phyloP scores from a whole-genome alignment of 352 stramenopile genomes.

The Phytophthora pisi region DNA sequence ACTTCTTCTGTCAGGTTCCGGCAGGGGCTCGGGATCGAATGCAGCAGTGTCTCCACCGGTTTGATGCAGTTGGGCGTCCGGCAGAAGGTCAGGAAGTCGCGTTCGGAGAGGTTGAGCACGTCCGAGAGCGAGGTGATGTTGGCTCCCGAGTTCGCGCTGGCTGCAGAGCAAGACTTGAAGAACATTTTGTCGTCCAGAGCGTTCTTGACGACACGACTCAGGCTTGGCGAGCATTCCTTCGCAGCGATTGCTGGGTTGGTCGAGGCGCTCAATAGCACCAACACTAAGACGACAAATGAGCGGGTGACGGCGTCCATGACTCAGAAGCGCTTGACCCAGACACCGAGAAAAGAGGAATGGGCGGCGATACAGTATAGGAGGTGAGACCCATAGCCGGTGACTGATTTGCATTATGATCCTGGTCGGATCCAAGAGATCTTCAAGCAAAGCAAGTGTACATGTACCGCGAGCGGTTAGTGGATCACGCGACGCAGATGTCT shows the following conservation, averaged over 20 bases:
- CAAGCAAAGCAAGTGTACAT: too few relatives aligned
- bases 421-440: too few relatives aligned
- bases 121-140: background rate
- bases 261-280: background rate
- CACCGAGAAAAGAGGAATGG: background rate
- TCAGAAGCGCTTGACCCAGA: background rate
- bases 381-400: too few relatives aligned
- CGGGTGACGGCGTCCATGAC: background rate
- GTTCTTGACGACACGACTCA: background rate
- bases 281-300: background rate
- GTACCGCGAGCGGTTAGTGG: too few relatives aligned
- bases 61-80: background rate
- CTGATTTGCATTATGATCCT: background rate
- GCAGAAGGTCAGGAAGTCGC: background rate
- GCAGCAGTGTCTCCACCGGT: background rate
- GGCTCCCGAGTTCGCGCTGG: too few relatives aligned
- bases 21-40: background rate
- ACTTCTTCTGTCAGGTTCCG: background rate
- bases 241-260: background rate
- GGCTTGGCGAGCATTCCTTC: background rate
- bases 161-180: background rate
- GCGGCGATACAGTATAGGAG: background rate
- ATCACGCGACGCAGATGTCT: too few relatives aligned
- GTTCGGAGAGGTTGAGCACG: background rate
- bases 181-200: background rate